Evolutionary conservation across 768 basidiomycete species (phyloP), one percentile per base, ranked within the genome.

Genomic region (Neoboletus brunneissimus): DNA sequence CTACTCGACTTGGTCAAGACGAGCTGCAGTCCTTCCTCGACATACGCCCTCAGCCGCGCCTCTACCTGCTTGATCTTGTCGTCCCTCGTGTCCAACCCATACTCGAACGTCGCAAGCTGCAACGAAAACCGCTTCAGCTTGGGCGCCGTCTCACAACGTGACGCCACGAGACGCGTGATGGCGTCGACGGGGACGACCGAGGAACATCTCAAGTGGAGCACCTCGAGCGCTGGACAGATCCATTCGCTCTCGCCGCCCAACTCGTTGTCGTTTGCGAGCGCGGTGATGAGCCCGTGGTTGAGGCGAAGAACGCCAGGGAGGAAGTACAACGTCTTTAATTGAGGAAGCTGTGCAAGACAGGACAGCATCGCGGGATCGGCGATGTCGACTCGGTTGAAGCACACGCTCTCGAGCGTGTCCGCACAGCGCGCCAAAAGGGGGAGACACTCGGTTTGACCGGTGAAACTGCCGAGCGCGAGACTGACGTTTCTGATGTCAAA

Each of bases 271-370:
- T 53, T 27, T 12, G 62, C 22, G 18, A 73, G 67, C 35, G 57
- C 67, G n/a, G 56, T 32, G 38, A 71, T 37, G 44, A 71, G 65
- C 15, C 65, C 67, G 15, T 73, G 69, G 38, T 73, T 71, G 38
- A 71, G 67, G n/a, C 69, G 57, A 5, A 73, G 58, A n/a, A 65
- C 44, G 13, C 71, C 65, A 5, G 69, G 69, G 2, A 72, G 53
- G 35, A 61, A 63, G 12, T 53, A 38, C 45, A 72, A 11, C 38
- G 48, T 52, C 55, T 55, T 64, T 3, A 70, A 22, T 5, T 35
- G 59, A 29, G 31, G 53, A 12, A 71, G 59, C 8, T 59, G 69
- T 1, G 43, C 47, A 22, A 70, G 56, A 31, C 69, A 70, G 7
- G 59, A 45, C 18, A 71, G 1, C 3, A 72, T 25, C 5, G 47